Evolutionary conservation across 129 eudicot species (phyloP), one percentile per base, ranked within the genome.

Genomic region (Chrysanthemum seticuspe): DNA sequence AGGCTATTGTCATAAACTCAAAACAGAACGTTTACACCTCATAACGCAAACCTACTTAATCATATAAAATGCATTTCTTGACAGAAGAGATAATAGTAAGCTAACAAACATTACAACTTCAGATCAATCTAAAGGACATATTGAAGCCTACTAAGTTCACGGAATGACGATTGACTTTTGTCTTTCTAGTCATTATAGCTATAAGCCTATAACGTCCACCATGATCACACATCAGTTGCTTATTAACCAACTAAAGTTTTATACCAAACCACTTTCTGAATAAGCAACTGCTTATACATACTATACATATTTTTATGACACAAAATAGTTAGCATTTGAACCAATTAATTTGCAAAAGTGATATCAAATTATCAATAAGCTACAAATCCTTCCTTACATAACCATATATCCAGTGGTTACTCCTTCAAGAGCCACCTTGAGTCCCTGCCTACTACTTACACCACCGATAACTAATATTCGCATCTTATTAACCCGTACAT

Each of bases 281-380:
- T n/a, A 14, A 18, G 58, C 44, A 71, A 44, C 23, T 70, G 13
- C 62, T 19, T 19, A 29, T n/a, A 71, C 47, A 71, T 36, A 55
- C 29, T 27, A 40, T 56, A 57, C 21, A 21, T 52, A 70, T 15
- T 54, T 5, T 13, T 12, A 27, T 52, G 15, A 71, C 57, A 71
- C 67, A 57, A 36, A 71, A 40, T 57, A 71, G 29, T 16, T 9
- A 54, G n/a, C 74, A 16, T 70, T 70, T 13, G 31, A 70, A 5
- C 5, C 6, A 3, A 34, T 55, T 34, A 70, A 29, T 15, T 34
- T 34, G 52, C 36, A 54, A 16, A 55, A 54, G 51, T n/a, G 1
- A 61, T 27, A 27, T 27, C 3, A 27, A 27, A 27, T 27, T 10
- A 23, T 9, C 27, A 61, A 2, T 61, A 61, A 61, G 15, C 15